These are phyloP conservation scores for Colletotrichum australisinense DNA, from an alignment of 2,329 filamentous ascomycete genomes.

Conservation along the genomic window DNA sequence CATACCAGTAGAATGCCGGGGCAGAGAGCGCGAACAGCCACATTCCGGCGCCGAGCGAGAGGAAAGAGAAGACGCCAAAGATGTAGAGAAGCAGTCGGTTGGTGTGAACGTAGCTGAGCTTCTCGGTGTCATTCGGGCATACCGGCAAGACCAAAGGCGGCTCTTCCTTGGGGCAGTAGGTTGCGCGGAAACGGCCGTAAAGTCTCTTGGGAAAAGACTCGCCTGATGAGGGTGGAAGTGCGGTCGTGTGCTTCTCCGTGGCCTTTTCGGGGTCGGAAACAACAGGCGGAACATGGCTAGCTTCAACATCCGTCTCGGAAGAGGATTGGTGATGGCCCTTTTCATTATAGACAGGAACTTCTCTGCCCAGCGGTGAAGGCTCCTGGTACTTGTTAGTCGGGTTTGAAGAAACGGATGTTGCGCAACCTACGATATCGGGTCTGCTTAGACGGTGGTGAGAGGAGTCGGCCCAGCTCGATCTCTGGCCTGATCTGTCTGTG, in stretches of 20 bases:
- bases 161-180: conserved; percentile 48
- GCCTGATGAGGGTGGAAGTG: conserved; percentile 19
- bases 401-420: background rate
- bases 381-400: conserved; percentile 17
- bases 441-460: conserved; percentile 33
- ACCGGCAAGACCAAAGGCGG: conserved; percentile 48
- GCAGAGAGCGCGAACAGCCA: conserved; percentile 53
- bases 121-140: conserved; percentile 52
- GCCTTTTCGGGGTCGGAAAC: conserved; percentile 29
- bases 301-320: conserved; percentile 30
- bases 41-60: conserved; percentile 54
- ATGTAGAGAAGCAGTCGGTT: conserved; percentile 53
- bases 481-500: conserved; percentile 14
- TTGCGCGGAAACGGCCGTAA: conserved; percentile 42
- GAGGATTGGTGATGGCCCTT: conserved; percentile 24
- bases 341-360: conserved; percentile 25
- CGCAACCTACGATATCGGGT: conserved; percentile 30
- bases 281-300: conserved; percentile 20
- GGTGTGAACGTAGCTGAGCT: conserved; percentile 51
- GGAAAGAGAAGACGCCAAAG: conserved; percentile 52
- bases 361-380: conserved; percentile 34
- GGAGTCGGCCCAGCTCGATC: conserved; percentile 15
- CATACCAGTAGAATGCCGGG: conserved; percentile 51
- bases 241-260: conserved; percentile 30
- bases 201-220: conserved; percentile 37